Evolutionary conservation across 345 rosid genomes (phyloP), one percentile per base, ranked within the genome.

Genomic region (Euphorbia lathyris): DNA sequence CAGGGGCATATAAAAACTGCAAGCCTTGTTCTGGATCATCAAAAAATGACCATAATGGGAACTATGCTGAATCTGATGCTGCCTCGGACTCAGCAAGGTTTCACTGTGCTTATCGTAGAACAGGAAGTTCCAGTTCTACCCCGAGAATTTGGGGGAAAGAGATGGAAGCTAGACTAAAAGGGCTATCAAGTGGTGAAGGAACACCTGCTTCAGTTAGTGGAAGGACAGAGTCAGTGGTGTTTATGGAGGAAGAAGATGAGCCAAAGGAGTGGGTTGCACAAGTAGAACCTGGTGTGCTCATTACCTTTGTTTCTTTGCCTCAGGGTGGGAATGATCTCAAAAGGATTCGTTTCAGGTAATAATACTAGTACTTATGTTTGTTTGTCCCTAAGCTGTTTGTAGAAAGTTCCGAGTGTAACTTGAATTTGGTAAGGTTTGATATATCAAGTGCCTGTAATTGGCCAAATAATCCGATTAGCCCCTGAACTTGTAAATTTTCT

Each of bases 201-300:
- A 95, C 97, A 26, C 99, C 97, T 9, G 82, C 88, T 6, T 95
- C 97, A 0, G 76, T 79, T 38, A 95, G 97, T 12, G 96, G 96
- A n/a, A 77, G 96, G 70, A 83, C 91, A 2, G 97, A 85, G 72
- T 87, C 95, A 3, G 88, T 83, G 29, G 92, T 86, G 70, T 85
- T 91, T 68, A 81, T 82, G 83, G 97, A 88, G 78, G 97, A 93
- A 71, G 96, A 87, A 71, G 96, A 87, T 75, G 99, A 91, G 76
- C 86, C 92, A n/a, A 95, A 90, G 77, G 97, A 92, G 72, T 95
- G 99, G 99, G 92, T 92, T 65, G 99, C 99, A 25, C 97, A 92
- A 77, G 97, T 95, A 74, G 99, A 95, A 79, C 99, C 99, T 16
- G 99, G 99, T 57, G 97, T 95, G 34, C 93, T 95, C 72, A 95